Conservation (phyloP, 257 asterid species). For the Fraxinus quadrangulata region DNA sequence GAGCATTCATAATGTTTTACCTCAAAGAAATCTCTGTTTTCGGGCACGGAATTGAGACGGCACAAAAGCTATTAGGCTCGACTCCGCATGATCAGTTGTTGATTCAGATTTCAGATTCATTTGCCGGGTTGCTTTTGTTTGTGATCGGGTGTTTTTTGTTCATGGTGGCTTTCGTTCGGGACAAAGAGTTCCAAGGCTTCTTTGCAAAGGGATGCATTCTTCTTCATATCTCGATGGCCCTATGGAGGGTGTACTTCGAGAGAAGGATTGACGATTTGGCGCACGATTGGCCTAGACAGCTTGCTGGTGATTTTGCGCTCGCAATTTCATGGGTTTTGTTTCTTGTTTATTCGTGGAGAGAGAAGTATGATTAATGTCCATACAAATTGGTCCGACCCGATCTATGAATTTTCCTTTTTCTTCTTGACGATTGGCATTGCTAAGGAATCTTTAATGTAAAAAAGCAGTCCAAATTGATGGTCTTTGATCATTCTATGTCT, state of each 20-base stretch:
- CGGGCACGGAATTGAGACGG: conserved; percentile 61
- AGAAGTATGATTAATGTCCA: conserved; percentile 50
- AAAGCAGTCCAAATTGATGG: not conserved
- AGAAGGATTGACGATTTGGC: conserved; percentile 68
- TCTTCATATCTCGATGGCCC: conserved; percentile 57
- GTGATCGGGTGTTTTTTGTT: conserved; percentile 52
- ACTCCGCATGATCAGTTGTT: conserved; percentile 58
- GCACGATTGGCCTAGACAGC: conserved; percentile 65
- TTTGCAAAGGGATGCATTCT: conserved; percentile 60
- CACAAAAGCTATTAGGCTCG: conserved; percentile 58
- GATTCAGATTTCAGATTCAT: conserved; percentile 55
- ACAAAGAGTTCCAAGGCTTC: conserved; percentile 61
- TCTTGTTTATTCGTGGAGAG: conserved; percentile 66
- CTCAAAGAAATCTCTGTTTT: conserved; percentile 52
- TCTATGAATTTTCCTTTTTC: not conserved
- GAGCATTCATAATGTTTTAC: conserved; percentile 61
- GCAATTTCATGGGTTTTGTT: conserved; percentile 73
- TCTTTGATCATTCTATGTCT: not conserved
- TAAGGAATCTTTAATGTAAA: not conserved
- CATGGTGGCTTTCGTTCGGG: conserved; percentile 71
- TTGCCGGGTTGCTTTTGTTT: conserved; percentile 61
- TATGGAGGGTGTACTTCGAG: conserved; percentile 72
- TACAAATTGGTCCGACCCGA: not conserved
- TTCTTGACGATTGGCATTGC: not conserved
- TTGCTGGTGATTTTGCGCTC: conserved; percentile 64